Evolutionary conservation across 306 rosid species (phyloP).

Genomic region (Dryas octopetala): DNA sequence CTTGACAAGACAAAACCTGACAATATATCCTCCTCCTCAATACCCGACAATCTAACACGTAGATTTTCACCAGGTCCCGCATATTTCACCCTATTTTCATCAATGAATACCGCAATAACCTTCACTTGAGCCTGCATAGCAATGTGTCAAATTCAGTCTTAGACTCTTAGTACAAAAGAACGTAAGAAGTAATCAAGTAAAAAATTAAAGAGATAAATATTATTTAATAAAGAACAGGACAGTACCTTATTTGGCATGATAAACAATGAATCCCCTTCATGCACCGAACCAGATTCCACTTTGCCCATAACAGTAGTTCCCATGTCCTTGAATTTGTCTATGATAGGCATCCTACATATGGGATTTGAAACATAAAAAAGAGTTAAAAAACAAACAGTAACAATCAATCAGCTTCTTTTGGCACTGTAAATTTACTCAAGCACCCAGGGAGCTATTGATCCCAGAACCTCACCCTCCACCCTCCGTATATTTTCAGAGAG

Average conservation of each 20-base stretch:
- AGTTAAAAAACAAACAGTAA: neutral
- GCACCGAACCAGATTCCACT: conserved; percentile 83
- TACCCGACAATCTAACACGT: conserved; percentile 77
- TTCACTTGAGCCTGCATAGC: conserved; percentile 72
- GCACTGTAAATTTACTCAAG: neutral
- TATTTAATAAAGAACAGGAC: neutral
- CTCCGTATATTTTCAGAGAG: neutral
- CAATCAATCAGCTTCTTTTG: neutral
- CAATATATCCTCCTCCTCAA: conserved; percentile 80
- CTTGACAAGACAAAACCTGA: conserved; percentile 83
- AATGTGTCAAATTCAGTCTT: conserved; percentile 21
- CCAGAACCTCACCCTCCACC: neutral
- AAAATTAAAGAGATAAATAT: neutral
- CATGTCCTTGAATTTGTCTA: conserved; percentile 95
- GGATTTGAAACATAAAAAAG: conserved; percentile 14
- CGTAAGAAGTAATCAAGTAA: neutral
- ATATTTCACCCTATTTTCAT: conserved; percentile 61
- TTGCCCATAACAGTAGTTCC: conserved; percentile 98
- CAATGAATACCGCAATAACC: conserved; percentile 62
- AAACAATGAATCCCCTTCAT: conserved; percentile 78
- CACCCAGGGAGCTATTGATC: neutral
- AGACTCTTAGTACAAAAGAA: neutral
- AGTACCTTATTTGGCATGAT: conserved; percentile 96
- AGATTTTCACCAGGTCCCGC: conserved; percentile 99
- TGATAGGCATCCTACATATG: conserved; percentile 77